Evolutionary conservation across 306 rosid species (phyloP), one percentile per base, ranked within the genome.

Genomic region (Arachis hypogaea): DNA sequence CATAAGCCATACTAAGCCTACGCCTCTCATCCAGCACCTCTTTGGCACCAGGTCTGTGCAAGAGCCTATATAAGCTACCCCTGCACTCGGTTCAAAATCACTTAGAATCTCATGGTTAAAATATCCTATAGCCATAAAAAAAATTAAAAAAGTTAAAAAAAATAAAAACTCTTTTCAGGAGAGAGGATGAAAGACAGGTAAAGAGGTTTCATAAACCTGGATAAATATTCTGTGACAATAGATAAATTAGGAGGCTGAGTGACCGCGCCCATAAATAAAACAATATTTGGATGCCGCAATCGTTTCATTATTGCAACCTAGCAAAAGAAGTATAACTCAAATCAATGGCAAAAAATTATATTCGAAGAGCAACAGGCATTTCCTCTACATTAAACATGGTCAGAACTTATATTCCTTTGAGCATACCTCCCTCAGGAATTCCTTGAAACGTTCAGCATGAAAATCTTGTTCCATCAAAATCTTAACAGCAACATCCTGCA

Each of bases 201-300:
- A 73, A 57, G 73, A 77, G 28, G 54, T 56, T 55, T 14, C 43
- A 70, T 56, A 63, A 78, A 94, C 99, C 99, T 94, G 76, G 99
- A 88, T 79, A 94, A 82, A 86, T 95, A 95, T 85, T 95, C 99
- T 1, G 98, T 95, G 85, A 95, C 99, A 68, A 95, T 95, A 70
- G 99, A 95, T 75, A 95, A 78, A 84, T 95, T 92, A 42, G 99
- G 99, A 54, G 92, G 99, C 76, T 90, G 88, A 11, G 96, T 95
- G 77, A 95, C 99, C 44, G 99, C 99, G 18, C 99, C 99, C 99
- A 95, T 95, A 68, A 90, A 90, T 73, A 95, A 88, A 78, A 95
- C 99, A 52, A 95, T 95, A 71, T 95, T 95, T 44, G 99, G 99
- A 90, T 95, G 99, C 72, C 97, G 92, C 74, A 95, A 75, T 42